Conservation (phyloP, 2,329 filamentous ascomycete genomes). For the Bipolaris gigantea region DNA sequence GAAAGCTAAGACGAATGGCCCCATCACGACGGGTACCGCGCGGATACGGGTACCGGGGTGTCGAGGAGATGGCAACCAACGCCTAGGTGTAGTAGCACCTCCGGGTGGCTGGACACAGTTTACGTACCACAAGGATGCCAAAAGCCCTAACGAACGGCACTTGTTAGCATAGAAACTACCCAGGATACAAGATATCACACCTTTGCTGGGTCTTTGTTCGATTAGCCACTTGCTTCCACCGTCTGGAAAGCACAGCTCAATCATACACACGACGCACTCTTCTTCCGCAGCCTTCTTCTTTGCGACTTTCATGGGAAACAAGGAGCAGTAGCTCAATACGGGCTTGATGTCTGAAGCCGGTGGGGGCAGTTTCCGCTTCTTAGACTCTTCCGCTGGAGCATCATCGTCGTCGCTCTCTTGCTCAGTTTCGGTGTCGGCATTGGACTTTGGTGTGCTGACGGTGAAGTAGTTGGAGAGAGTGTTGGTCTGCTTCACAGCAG, state of each 20-base stretch:
- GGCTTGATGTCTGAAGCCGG: constrained; percentile 13
- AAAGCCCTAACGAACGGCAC: constrained; percentile 16
- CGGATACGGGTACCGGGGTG: neutral
- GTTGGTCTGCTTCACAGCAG: constrained; percentile 21
- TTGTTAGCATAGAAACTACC: constrained; percentile 3
- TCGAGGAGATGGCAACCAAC: neutral
- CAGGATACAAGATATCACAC: constrained; percentile 14
- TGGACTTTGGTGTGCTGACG: constrained; percentile 19
- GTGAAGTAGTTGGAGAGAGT: constrained; percentile 39
- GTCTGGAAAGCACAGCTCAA: constrained; percentile 21
- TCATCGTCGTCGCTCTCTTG: constrained; percentile 1
- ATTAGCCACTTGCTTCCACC: constrained; percentile 37
- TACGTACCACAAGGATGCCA: constrained; percentile 34
- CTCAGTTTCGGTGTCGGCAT: constrained; percentile 13
- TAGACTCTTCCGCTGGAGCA: constrained; percentile 8
- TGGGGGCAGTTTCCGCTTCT: constrained; percentile 31
- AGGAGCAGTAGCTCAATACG: constrained; percentile 34
- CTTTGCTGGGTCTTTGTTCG: constrained; percentile 42
- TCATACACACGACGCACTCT: constrained; percentile 38
- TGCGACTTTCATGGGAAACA: constrained; percentile 40
- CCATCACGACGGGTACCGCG: constrained; percentile 6
- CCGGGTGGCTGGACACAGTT: neutral
- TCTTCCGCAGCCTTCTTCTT: constrained; percentile 43
- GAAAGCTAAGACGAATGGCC: neutral
- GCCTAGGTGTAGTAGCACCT: neutral